Percentiles rank a stretch among this genome's conserved stretches.
These are phyloP conservation scores for Incumbomyces delicatus DNA, from an alignment of 2,329 filamentous ascomycete species.

Conservation along the genomic window DNA sequence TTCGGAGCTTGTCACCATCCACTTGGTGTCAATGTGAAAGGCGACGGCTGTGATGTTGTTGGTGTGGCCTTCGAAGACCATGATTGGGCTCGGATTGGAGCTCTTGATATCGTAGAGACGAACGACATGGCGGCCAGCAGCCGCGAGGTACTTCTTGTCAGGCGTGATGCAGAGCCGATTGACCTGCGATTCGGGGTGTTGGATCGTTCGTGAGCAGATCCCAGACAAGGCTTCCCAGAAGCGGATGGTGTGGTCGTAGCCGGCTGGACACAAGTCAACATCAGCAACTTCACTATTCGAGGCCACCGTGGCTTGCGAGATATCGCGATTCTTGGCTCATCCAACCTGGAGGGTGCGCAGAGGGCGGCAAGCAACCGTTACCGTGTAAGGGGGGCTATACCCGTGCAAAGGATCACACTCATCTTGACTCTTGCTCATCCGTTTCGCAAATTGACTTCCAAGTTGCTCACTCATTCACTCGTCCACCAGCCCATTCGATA, in stretches of 20 bases:
- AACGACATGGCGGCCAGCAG: conserved; percentile 70
- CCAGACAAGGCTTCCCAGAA: conserved; percentile 98
- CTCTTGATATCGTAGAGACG: conserved; percentile 99
- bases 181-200: conserved; percentile 95
- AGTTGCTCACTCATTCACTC: no score
- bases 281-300: background rate
- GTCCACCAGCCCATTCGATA: no score
- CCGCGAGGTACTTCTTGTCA: conserved; percentile 91
- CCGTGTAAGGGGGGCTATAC: background rate
- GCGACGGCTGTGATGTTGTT: conserved; percentile 93
- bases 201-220: conserved; percentile 95
- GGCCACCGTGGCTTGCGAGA: background rate
- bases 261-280: conserved; percentile 38
- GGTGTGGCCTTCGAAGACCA: conserved; percentile 92
- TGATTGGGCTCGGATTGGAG: conserved; percentile 85
- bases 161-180: conserved; percentile 97
- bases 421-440: background rate
- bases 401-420: background rate
- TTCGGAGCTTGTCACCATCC: conserved; percentile 98
- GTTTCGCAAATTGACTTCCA: background rate
- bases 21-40: conserved; percentile 98
- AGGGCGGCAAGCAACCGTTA: no score
- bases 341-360: background rate
- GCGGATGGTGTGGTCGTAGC: conserved; percentile 66
- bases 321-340: background rate